These are phyloP conservation scores for Dillenia suffruticosa DNA, from an alignment of 164 flowering plant genomes.

Conservation along the genomic window DNA sequence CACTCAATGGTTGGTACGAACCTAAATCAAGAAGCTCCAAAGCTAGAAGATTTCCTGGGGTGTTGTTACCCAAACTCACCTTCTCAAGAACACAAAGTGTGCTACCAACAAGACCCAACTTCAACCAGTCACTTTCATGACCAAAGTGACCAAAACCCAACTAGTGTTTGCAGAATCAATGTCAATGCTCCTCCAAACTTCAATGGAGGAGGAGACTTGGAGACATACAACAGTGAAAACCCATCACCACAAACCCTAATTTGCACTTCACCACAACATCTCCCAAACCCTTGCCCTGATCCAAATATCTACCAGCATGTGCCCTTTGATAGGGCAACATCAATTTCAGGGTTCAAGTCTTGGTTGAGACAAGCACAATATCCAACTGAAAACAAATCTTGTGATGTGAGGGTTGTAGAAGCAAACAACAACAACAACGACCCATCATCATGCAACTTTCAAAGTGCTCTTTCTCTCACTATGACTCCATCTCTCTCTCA, in stretches of 20 bases:
- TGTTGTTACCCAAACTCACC: slow-evolving; percentile 47
- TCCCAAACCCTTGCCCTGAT: slow-evolving; percentile 7
- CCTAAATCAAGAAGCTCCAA: slow-evolving; percentile 43
- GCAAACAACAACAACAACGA: not conserved
- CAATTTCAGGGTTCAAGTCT: slow-evolving; percentile 54
- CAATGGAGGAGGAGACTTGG: slow-evolving; percentile 8
- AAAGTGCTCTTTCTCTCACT: slow-evolving; percentile 36
- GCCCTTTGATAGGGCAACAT: slow-evolving; percentile 26
- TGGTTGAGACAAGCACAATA: slow-evolving; percentile 49
- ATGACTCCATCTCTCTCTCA: slow-evolving; percentile 33
- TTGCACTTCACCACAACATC: slow-evolving; percentile 13
- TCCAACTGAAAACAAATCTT: slow-evolving; percentile 15
- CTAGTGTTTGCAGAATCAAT: slow-evolving; percentile 32
- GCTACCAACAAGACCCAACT: slow-evolving; percentile 15
- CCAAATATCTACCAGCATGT: slow-evolving; percentile 15
- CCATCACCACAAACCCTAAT: slow-evolving; percentile 17
- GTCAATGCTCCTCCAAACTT: slow-evolving; percentile 40
- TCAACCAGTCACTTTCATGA: not conserved
- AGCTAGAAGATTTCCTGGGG: slow-evolving; percentile 76
- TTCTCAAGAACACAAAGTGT: slow-evolving; percentile 20
- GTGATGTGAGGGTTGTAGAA: not conserved
- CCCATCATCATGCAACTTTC: slow-evolving; percentile 9
- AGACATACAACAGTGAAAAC: slow-evolving; percentile 5
- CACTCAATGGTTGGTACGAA: slow-evolving; percentile 17
- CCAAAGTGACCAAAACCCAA: slow-evolving; percentile 7